phyloP scores from a whole-genome alignment of 1,284 basidiomycete genomes.

The Thelephora terrestris region DNA sequence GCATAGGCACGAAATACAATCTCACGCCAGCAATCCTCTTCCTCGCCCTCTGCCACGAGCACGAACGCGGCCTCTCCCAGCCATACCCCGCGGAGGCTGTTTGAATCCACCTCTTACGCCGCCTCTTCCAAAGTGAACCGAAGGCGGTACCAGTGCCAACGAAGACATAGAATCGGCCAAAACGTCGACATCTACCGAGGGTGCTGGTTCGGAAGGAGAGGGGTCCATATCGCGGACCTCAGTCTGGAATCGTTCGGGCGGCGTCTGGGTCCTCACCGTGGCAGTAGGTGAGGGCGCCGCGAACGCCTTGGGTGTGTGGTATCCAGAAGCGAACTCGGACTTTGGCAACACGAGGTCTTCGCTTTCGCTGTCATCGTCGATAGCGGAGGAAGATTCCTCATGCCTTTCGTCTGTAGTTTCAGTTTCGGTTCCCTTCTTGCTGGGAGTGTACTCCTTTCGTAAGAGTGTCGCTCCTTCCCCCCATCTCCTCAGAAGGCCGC shows the following conservation, averaged over 20 bases:
- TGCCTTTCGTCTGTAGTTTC: slow-evolving; percentile 12
- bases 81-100: no score
- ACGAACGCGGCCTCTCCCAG: no score
- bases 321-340: slow-evolving; percentile 11
- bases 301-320: background rate
- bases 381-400: background rate
- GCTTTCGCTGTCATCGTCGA: slow-evolving; percentile 17
- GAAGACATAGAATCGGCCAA: slow-evolving; percentile 43
- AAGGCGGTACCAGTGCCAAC: slow-evolving; percentile 56
- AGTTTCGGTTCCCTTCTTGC: slow-evolving; percentile 20
- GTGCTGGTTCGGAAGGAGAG: background rate
- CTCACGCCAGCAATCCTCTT: no score
- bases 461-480: slow-evolving; percentile 73
- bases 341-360: slow-evolving; percentile 21
- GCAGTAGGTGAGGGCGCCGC: background rate
- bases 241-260: background rate
- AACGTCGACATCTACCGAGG: slow-evolving; percentile 24
- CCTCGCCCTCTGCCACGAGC: no score
- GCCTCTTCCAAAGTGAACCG: slow-evolving; percentile 63
- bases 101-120: slow-evolving; percentile 20
- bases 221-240: slow-evolving; percentile 2
- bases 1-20: no score
- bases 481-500: slow-evolving; percentile 63
- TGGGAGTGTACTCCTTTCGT: slow-evolving; percentile 56
- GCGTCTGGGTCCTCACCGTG: background rate